Base-by-base conservation (phyloP, 495 filamentous ascomycete genomes). In the Neurospora terricola region DNA sequence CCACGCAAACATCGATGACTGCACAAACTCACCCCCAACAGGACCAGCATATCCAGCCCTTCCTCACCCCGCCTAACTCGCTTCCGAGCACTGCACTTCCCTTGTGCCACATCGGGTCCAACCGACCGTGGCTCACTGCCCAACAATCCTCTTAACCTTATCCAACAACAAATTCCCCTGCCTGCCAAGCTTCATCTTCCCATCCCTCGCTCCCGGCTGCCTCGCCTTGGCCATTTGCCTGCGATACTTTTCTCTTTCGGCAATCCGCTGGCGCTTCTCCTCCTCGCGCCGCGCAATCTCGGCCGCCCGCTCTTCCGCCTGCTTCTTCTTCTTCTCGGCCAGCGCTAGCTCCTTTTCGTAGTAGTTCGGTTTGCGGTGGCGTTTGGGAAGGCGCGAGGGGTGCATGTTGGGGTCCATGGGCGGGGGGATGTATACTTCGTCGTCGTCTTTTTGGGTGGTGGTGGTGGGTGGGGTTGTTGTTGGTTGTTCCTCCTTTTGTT, bases 81-180 rank as follows among this genome's bases (percentile, higher is more conserved):
- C 54, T 37, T 23, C n/a, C 38, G 30, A 23, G 14, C 34, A 30
- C 72, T 48, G 3, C 38, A 3, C 75, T 59, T n/a, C n/a, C 70
- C 43, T 1, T 3, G n/a, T 12, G n/a, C 3, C 43, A 23, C 39
- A 6, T 16, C 14, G 14, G 39, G 14, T 42, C 39, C 14, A 42
- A 42, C n/a, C 10, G 4, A 23, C 45, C 5, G 34, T 48, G 14
- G 34, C 21, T 70, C 54, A 73, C 37, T 73, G 76, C 38, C 83
- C 89, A 72, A 96, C 87, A 80, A 94, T 82, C 77, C 86, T 89
- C 85, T 92, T 90, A 16, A 97, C 91, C 79, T 89, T 93, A 81
- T 94, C 91, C 71, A 97, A 81, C 76, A 99, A 75, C 14, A 96
- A 85, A n/a, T 87, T 87, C 73, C 94, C 94, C 86, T 97, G 93